Evolutionary conservation across 1,284 basidiomycete genomes (phyloP).

Genomic region (Xanthoconium separans): DNA sequence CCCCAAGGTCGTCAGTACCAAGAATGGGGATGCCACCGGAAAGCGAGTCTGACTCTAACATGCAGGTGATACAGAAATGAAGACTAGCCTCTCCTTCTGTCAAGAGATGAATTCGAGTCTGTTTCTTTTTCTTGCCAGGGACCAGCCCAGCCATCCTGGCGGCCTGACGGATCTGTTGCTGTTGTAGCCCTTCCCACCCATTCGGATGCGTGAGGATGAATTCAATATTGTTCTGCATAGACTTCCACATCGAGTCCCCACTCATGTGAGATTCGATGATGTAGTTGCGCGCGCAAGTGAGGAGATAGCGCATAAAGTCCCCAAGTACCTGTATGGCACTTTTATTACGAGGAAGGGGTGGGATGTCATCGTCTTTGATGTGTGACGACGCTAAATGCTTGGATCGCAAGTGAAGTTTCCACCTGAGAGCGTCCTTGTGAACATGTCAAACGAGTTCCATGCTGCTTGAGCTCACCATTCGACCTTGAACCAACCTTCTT

Average conservation of each 20-base stretch:
- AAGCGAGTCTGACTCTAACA: slow-evolving; percentile 1
- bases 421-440: slow-evolving; percentile 38
- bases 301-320: slow-evolving; percentile 53
- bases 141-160: slow-evolving; percentile 32
- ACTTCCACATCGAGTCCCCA: slow-evolving; percentile 38
- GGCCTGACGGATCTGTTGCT: slow-evolving; percentile 36
- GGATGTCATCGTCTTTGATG: slow-evolving; percentile 33
- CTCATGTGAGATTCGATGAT: slow-evolving; percentile 47
- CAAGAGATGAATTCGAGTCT: slow-evolving; percentile 38
- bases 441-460: background rate
- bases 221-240: slow-evolving; percentile 32
- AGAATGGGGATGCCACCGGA: background rate
- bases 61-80: slow-evolving; percentile 1
- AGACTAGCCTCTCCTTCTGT: slow-evolving; percentile 38
- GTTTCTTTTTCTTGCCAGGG: slow-evolving; percentile 20
- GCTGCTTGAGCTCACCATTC: slow-evolving; percentile 42
- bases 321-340: slow-evolving; percentile 45
- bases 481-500: slow-evolving; percentile 43
- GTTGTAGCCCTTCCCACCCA: slow-evolving; percentile 43
- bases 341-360: slow-evolving; percentile 46
- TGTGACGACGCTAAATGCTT: slow-evolving; percentile 26
- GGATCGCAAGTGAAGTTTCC: slow-evolving; percentile 54
- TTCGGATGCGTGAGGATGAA: slow-evolving; percentile 44
- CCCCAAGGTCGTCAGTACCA: background rate
- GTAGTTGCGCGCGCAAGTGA: slow-evolving; percentile 42